A percentile compares a stretch with the other conserved stretches of the same genome.
Evolutionary conservation across 2,329 filamentous ascomycete genomes (phyloP).

Genomic region (Cercospora sp.): DNA sequence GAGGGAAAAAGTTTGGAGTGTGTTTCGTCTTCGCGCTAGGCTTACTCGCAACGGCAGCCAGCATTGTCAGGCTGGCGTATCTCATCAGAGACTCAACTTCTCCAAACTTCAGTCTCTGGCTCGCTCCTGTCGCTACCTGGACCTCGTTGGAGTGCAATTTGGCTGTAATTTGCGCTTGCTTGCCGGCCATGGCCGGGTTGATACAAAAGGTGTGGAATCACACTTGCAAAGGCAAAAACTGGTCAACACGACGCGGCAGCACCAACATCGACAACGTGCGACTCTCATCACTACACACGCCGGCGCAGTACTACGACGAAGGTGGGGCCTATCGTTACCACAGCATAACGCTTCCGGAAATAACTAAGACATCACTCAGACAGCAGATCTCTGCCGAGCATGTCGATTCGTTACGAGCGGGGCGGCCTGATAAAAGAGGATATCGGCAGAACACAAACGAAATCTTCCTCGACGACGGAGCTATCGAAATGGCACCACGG

Average conservation of each 20-base stretch:
- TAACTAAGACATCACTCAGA: neutral
- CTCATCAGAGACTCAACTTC: conserved; percentile 8
- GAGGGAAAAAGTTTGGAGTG: conserved; percentile 12
- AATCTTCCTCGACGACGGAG: neutral
- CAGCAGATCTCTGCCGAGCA: neutral
- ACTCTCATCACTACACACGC: conserved; percentile 6
- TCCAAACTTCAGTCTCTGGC: conserved; percentile 18
- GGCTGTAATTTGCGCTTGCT: conserved; percentile 24
- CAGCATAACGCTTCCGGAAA: neutral
- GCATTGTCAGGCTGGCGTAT: conserved; percentile 17
- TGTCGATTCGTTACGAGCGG: neutral
- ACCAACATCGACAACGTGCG: conserved; percentile 7
- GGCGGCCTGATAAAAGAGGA: neutral
- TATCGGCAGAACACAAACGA: neutral
- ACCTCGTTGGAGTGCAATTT: conserved; percentile 20
- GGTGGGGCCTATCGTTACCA: neutral
- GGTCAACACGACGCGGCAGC: neutral
- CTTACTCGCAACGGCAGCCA: conserved; percentile 23
- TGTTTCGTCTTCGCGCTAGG: conserved; percentile 20
- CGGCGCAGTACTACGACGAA: conserved; percentile 1
- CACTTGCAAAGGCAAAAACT: neutral
- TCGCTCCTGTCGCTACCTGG: conserved; percentile 18
- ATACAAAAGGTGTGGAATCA: conserved; percentile 13
- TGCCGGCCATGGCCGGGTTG: conserved; percentile 18
- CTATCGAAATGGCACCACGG: neutral